These are phyloP conservation scores for Margaritispora aquatica DNA, from an alignment of 495 filamentous ascomycete species.

Conservation along the genomic window DNA sequence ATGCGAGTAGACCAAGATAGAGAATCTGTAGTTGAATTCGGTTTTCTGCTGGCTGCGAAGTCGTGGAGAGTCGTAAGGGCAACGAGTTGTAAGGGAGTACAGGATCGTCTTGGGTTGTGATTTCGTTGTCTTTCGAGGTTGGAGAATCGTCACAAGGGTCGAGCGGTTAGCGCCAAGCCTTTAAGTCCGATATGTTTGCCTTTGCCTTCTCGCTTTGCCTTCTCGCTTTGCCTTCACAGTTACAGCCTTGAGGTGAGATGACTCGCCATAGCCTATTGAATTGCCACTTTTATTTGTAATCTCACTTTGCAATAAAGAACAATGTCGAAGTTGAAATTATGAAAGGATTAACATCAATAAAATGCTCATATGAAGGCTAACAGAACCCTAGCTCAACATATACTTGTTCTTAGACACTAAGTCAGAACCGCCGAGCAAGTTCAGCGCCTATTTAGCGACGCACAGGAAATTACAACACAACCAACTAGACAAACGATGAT, in stretches of 20 bases:
- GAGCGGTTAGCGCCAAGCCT: neutral
- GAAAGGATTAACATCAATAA: neutral
- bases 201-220: too few relatives aligned
- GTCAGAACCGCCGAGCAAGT: neutral
- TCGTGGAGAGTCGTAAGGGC: neutral
- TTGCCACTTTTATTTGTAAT: too few relatives aligned
- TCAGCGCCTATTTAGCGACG: too few relatives aligned
- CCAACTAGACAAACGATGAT: neutral
- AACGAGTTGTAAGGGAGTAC: constrained; percentile 2
- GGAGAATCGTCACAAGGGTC: neutral
- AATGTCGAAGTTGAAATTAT: neutral
- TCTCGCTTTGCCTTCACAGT: too few relatives aligned
- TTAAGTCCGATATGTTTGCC: neutral
- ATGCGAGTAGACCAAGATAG: neutral
- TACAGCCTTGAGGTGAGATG: neutral
- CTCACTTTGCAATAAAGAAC: neutral
- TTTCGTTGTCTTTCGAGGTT: constrained; percentile 6
- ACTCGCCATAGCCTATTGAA: neutral
- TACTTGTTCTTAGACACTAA: neutral
- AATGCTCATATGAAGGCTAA: neutral
- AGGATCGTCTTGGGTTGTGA: neutral
- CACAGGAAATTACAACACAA: too few relatives aligned
- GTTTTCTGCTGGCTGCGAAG: neutral
- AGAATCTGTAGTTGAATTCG: neutral
- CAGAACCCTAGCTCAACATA: too few relatives aligned